These are phyloP conservation scores for Penicillium roqueforti DNA, from an alignment of 495 filamentous ascomycete genomes.

Conservation along the genomic window DNA sequence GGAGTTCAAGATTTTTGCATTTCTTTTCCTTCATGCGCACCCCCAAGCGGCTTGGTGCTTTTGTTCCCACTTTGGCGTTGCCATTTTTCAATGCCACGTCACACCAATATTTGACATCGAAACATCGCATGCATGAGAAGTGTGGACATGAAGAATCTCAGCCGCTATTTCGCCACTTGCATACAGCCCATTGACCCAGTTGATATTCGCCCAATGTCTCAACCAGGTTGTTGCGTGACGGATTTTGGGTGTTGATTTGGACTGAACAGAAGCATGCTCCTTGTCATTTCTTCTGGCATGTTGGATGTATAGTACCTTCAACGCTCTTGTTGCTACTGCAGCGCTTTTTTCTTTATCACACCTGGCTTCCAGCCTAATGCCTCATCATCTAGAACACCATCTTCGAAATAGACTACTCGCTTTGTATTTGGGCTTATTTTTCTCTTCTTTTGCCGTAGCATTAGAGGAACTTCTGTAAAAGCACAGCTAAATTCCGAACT, in stretches of 20 bases:
- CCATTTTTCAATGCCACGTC: background rate
- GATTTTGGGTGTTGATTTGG: background rate
- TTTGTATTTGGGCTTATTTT: background rate
- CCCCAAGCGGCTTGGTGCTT: constrained; percentile 22
- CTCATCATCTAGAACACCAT: background rate
- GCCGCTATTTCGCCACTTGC: background rate
- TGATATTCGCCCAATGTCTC: background rate
- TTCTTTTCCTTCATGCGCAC: constrained; percentile 7
- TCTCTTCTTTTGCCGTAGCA: background rate
- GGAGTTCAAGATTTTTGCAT: constrained; percentile 15
- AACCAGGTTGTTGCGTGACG: background rate
- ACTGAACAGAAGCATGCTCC: background rate
- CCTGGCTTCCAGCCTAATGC: background rate
- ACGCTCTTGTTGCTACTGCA: background rate
- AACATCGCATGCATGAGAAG: constrained; percentile 4
- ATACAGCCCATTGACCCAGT: background rate
- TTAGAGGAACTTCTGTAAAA: background rate
- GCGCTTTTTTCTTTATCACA: background rate
- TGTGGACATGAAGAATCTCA: background rate
- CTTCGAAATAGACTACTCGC: background rate
- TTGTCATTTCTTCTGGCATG: background rate
- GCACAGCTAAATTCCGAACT: background rate
- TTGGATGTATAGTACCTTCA: constrained; percentile 2
- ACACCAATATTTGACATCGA: background rate
- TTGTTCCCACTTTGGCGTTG: background rate